A percentile compares a stretch with the other conserved stretches of the same genome.
These are phyloP conservation scores for Myochromella boudieri DNA, from an alignment of 768 basidiomycete genomes.

Conservation along the genomic window DNA sequence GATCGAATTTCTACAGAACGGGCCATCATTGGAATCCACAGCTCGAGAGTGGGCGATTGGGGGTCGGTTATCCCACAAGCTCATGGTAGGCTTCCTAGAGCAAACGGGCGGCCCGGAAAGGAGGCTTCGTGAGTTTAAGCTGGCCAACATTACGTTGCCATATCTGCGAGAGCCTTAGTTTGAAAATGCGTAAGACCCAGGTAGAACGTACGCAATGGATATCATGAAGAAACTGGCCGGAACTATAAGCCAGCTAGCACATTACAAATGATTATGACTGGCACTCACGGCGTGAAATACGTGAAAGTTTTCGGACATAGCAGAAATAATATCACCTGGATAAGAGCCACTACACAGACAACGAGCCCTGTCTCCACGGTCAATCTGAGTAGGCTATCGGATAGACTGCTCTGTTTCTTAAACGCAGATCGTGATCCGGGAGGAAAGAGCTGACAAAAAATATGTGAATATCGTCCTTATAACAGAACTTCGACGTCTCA, in stretches of 20 bases:
- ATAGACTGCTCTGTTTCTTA: conserved; percentile 2
- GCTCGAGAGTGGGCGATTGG: neutral
- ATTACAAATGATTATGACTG: neutral
- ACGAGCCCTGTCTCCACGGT: conserved; percentile 24
- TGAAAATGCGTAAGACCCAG: neutral
- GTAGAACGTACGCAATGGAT: neutral
- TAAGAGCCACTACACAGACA: conserved; percentile 15
- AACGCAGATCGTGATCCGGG: conserved; percentile 7
- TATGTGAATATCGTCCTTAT: neutral
- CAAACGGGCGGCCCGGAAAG: neutral
- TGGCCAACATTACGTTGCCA: conserved; percentile 9
- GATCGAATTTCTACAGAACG: neutral
- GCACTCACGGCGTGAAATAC: conserved; percentile 18
- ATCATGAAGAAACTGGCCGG: conserved; percentile 3
- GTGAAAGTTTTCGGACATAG: conserved; percentile 15
- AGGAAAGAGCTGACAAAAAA: conserved; percentile 10
- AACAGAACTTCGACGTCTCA: conserved; percentile 7
- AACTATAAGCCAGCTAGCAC: neutral
- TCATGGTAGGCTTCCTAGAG: neutral
- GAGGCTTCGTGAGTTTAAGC: conserved; percentile 7
- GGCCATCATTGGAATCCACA: neutral
- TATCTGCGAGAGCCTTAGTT: neutral
- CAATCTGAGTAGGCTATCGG: conserved; percentile 13
- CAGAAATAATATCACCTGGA: conserved; percentile 20
- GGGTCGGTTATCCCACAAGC: conserved; percentile 1